Evolutionary conservation across 768 basidiomycete species (phyloP).

Genomic region (Floccularia luteovirens): DNA sequence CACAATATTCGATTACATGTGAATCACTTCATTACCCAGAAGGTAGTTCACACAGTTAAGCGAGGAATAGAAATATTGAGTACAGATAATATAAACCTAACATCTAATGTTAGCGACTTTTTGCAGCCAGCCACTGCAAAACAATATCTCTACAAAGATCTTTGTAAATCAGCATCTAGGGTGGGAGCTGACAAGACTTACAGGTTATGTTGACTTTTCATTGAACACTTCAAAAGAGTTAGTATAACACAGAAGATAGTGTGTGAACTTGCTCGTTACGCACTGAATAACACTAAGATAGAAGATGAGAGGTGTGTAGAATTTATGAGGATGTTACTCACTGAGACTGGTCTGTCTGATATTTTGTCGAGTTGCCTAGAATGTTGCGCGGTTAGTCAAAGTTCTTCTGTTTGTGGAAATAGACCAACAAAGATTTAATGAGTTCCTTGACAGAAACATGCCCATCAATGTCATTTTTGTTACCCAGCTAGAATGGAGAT

Average conservation of each 20-base stretch:
- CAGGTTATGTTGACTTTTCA: conserved; percentile 95
- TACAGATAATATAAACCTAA: not conserved
- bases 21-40: too few relatives aligned
- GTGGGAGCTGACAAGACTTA: conserved; percentile 23
- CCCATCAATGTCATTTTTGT: conserved; percentile 83
- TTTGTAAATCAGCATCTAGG: not conserved
- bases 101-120: conserved; percentile 45
- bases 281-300: conserved; percentile 71
- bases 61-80: conserved; percentile 1
- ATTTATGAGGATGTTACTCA: conserved; percentile 29
- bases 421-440: conserved; percentile 64
- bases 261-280: conserved; percentile 12
- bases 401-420: not conserved
- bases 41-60: too few relatives aligned
- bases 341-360: conserved; percentile 76
- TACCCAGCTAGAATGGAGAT: conserved; percentile 65
- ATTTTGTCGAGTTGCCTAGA: conserved; percentile 74
- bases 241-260: conserved; percentile 1
- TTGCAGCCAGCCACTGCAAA: conserved; percentile 77
- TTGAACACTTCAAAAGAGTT: conserved; percentile 63
- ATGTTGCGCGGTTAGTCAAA: not conserved
- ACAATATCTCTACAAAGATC: conserved; percentile 66
- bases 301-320: not conserved
- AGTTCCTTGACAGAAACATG: conserved; percentile 79
- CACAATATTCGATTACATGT: too few relatives aligned